Base-by-base conservation (phyloP, 2,329 filamentous ascomycete genomes). In the Reticulascus tulasneorum region DNA sequence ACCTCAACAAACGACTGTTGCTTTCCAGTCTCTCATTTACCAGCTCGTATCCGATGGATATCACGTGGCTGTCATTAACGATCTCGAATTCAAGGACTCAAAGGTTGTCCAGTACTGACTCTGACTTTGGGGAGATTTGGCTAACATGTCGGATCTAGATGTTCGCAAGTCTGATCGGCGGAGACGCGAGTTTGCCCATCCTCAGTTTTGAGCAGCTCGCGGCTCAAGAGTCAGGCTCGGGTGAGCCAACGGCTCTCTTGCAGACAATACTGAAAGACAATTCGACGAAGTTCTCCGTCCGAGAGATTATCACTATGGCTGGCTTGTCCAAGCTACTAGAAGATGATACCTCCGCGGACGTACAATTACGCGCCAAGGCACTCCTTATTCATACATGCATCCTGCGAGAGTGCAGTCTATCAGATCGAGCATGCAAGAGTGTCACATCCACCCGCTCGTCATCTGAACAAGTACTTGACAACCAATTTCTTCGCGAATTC, bases 1-100 rank as follows among this genome's bases (percentile, higher is more conserved):
- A n/a, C n/a, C n/a, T n/a, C n/a, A n/a, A n/a, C n/a, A n/a, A n/a
- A n/a, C n/a, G n/a, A 42, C n/a, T 31, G 31, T 25, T 20, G 38
- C 20, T 9, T 51, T 54, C 17, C 62, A 74, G 22, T 52, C 56
- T 5, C 64, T 79, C 50, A 77, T 84, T 24, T 66, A 71, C 37
- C 67, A 62, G 38, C 72, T 84, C 40, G 66, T 79, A 33, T 53
- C 51, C 1, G 58, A 62, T n/a, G 73, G 76, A 1, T 77, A 73
- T 51, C 82, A 78, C 48, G 64, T 82, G 6, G 79, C 77, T 2
- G 59, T 86, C 17, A 66, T 86, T 27, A 81, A 86, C 40, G 73
- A 69, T 22, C 53, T 85, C 9, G 72, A 80, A 33, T 83, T 77
- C 47, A 60, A 64, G 31, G 82, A 84, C 50, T 82, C 78, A 2